Conservation (phyloP, 306 rosid species). For the Cicer chorassanicum region DNA sequence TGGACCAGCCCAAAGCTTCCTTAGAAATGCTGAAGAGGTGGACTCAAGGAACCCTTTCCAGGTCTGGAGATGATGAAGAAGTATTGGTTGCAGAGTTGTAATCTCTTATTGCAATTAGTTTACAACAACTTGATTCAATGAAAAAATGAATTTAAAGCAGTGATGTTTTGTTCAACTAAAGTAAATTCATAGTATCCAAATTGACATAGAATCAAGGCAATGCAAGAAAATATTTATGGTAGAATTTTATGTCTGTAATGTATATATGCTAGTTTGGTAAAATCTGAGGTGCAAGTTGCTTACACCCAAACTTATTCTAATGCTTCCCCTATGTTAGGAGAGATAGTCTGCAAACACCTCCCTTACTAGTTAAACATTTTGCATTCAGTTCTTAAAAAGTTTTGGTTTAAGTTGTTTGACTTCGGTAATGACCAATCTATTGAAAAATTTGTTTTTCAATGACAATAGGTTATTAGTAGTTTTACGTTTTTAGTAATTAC, state of each 20-base stretch:
- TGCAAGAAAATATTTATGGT: neutral
- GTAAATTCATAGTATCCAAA: constrained; percentile 9
- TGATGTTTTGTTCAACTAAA: neutral
- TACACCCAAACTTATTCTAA: neutral
- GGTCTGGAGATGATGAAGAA: constrained; percentile 45
- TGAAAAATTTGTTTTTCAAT: too few species aligned
- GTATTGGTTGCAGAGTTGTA: constrained; percentile 69
- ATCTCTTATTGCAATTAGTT: constrained; percentile 29
- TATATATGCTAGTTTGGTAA: constrained; percentile 4
- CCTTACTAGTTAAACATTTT: too few species aligned
- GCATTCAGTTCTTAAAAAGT: too few species aligned
- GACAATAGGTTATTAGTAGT: too few species aligned
- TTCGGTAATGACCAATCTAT: too few species aligned
- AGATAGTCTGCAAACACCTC: too few species aligned
- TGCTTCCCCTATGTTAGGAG: too few species aligned
- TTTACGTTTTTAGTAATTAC: too few species aligned
- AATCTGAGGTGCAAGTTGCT: constrained; percentile 1
- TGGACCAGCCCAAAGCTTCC: constrained; percentile 98
- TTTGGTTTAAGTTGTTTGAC: too few species aligned
- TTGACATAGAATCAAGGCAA: constrained; percentile 3
- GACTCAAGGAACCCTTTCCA: constrained; percentile 75
- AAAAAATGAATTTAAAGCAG: constrained; percentile 6
- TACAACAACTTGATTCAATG: constrained; percentile 21
- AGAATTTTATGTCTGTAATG: constrained; percentile 23
- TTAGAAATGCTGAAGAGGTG: constrained; percentile 89